Percentiles rank a stretch among this genome's conserved stretches.
Evolutionary conservation across 192 early-diverging fungal species (phyloP).

Genomic region (Jimgerdemannia flammicorona): DNA sequence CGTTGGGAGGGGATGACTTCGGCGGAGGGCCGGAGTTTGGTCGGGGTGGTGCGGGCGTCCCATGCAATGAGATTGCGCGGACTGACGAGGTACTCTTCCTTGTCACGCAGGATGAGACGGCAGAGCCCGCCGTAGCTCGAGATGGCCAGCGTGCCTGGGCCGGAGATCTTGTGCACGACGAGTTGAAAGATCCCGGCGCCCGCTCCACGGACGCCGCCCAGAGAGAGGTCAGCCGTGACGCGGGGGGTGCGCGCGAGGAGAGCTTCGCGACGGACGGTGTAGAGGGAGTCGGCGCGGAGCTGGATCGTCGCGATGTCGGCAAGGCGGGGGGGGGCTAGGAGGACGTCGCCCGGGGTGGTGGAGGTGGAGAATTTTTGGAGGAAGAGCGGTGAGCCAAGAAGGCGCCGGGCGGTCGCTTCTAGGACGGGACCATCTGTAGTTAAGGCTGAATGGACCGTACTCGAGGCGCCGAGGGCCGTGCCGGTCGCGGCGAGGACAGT

Average conservation of each 20-base stretch:
- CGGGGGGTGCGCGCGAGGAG: conserved; percentile 57
- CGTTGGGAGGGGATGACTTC: conserved; percentile 31
- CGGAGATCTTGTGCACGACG: conserved; percentile 59
- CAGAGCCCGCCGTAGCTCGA: conserved; percentile 64
- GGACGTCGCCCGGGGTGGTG: conserved; percentile 52
- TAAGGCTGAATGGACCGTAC: background rate
- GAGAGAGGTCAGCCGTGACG: conserved; percentile 43
- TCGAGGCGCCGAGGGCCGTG: background rate
- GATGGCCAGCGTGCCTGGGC: conserved; percentile 65
- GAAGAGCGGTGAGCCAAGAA: background rate
- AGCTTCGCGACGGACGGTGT: conserved; percentile 59
- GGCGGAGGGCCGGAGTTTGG: conserved; percentile 29
- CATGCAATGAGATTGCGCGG: conserved; percentile 56
- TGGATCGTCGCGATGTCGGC: conserved; percentile 63
- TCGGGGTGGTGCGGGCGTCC: conserved; percentile 47
- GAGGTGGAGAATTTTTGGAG: background rate
- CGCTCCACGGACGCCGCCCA: conserved; percentile 23
- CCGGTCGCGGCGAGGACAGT: background rate
- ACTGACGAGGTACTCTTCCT: conserved; percentile 73
- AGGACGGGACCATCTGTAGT: background rate
- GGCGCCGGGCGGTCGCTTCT: no score
- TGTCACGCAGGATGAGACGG: conserved; percentile 57
- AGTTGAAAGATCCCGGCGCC: conserved; percentile 47
- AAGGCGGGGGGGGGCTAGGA: conserved; percentile 57
- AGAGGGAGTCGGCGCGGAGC: conserved; percentile 49